phyloP scores from a whole-genome alignment of 768 basidiomycete genomes.

The Leccinum subgranulosum region DNA sequence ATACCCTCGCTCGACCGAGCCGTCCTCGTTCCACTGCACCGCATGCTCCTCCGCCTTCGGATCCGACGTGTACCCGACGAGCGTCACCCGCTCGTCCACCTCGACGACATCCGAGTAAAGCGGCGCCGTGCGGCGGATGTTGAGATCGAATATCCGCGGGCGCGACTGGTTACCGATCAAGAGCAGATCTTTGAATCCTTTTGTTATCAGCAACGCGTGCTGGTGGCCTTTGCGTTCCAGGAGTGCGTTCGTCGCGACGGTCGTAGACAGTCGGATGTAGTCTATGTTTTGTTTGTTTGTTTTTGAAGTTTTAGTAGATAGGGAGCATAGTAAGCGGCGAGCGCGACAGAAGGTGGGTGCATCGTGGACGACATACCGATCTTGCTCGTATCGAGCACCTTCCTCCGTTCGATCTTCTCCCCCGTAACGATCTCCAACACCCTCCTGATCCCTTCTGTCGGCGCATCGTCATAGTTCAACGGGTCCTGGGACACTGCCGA shows the following conservation, averaged over 20 bases:
- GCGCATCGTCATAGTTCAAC: constrained; percentile 85
- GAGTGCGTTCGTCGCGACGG: constrained; percentile 94
- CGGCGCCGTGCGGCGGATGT: constrained; percentile 74
- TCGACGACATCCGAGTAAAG: constrained; percentile 67
- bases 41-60: constrained; percentile 75
- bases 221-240: constrained; percentile 92
- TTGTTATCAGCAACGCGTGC: constrained; percentile 88
- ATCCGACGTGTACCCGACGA: constrained; percentile 91
- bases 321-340: neutral
- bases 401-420: constrained; percentile 61
- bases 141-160: constrained; percentile 92
- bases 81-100: constrained; percentile 89
- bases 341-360: neutral
- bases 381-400: constrained; percentile 69
- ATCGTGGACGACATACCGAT: constrained; percentile 51
- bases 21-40: constrained; percentile 71
- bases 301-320: neutral
- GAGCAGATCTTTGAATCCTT: constrained; percentile 88
- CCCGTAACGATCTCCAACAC: constrained; percentile 78
- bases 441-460: constrained; percentile 89
- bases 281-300: constrained; percentile 42
- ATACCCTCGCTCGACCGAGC: constrained; percentile 64
- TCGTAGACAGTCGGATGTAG: constrained; percentile 89
- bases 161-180: constrained; percentile 94
- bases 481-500: constrained; percentile 82